Evolutionary conservation across 768 basidiomycete genomes (phyloP).

Genomic region (Tubosaeta brunneosetosa): DNA sequence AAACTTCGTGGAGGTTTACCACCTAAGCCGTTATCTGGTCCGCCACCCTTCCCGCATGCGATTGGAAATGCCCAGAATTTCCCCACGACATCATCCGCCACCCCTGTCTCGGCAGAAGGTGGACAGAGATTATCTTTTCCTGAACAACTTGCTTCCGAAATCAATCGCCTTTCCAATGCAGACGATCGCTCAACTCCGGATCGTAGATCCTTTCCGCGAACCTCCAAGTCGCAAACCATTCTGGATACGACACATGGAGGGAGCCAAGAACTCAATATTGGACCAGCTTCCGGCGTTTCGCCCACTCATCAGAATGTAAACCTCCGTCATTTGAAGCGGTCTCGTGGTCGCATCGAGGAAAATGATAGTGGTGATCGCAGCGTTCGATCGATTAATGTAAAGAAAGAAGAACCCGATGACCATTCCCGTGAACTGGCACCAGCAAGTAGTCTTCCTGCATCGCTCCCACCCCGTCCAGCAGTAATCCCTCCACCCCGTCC

Average conservation of each 20-base stretch:
- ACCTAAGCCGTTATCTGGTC: not conserved
- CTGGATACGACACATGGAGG: constrained; percentile 6
- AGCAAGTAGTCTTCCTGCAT: not conserved
- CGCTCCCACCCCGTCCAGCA: constrained; percentile 15
- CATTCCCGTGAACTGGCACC: not conserved
- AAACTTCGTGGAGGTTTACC: constrained; percentile 1
- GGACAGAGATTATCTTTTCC: constrained; percentile 10
- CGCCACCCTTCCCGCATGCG: not conserved
- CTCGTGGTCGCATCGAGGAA: constrained; percentile 24
- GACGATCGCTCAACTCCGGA: constrained; percentile 5
- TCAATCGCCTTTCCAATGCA: not conserved
- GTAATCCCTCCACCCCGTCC: constrained; percentile 27
- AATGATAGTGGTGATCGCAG: constrained; percentile 28
- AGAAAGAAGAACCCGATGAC: constrained; percentile 17
- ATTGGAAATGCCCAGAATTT: not conserved
- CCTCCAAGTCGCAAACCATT: constrained; percentile 23
- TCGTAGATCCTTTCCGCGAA: constrained; percentile 12
- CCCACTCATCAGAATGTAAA: constrained; percentile 26
- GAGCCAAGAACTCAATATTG: constrained; percentile 20
- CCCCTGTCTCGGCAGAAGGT: constrained; percentile 9
- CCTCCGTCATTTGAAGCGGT: constrained; percentile 29
- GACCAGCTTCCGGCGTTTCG: constrained; percentile 18
- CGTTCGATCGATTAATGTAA: constrained; percentile 14
- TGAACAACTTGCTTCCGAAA: constrained; percentile 13
- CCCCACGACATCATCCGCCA: constrained; percentile 3